Evolutionary conservation across 2,329 filamentous ascomycete species (phyloP), one percentile per base, ranked within the genome.

Genomic region (Pseudocercospora crystallina): DNA sequence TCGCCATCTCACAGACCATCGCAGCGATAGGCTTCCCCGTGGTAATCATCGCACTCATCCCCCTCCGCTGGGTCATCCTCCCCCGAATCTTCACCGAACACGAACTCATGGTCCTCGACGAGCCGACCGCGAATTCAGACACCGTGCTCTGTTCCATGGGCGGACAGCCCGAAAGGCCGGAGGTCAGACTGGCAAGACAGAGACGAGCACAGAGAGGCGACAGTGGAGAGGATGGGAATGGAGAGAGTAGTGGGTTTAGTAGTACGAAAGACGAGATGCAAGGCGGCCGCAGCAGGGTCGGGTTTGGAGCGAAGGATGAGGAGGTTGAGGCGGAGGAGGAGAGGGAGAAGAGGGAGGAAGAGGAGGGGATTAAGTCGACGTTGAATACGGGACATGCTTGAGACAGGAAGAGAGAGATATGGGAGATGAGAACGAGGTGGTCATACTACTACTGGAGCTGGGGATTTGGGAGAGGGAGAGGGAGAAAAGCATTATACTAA

Each of bases 21-120:
- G 81, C 77, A 0, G 81, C 80, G 0, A 81, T 83, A 57, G 78
- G 79, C 0, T 83, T 83, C 54, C 81, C 81, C 0, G 73, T 83
- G 11, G 73, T 83, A 44, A 82, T 83, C 51, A 71, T 80, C 13
- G 64, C 76, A 3, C 69, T 83, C 13, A 81, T 84, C 7, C 81
- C 81, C 0, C 59, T 82, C 29, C 68, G 80, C 2, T 78, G 75
- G 53, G 70, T 73, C 47, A 47, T 77, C 0, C 65, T 83, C 55
- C 80, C 80, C 1, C 59, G 67, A 12, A 78, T 77, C 65, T 82
- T 83, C 54, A 70, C 68, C 0, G 61, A 69, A 5, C 56, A 73
- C 13, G 79, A 82, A 58, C 61, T 83, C 9, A 61, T 69, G 12
- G 61, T 80, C 0, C 58, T 83, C 51, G 80, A 83, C 63, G 73